Evolutionary conservation across 352 stramenopile genomes (phyloP).

Genomic region (Phytopythium oedochilum): DNA sequence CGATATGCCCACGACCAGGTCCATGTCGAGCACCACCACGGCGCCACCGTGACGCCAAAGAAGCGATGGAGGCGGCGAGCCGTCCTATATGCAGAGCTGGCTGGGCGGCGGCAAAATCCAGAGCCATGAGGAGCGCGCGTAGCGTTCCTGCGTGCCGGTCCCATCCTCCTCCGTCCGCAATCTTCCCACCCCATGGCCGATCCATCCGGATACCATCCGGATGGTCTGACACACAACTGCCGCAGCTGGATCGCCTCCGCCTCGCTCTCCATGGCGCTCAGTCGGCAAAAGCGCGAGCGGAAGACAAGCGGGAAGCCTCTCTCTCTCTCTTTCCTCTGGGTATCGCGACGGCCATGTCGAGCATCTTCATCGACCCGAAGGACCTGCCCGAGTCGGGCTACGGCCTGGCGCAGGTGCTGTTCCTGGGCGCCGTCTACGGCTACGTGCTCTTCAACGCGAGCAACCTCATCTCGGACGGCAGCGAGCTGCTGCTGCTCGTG

Average conservation of each 20-base stretch:
- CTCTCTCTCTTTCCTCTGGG: no score
- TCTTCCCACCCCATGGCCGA: not conserved
- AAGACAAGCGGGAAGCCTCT: conserved; percentile 7
- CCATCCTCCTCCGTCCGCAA: not conserved
- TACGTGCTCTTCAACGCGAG: conserved; percentile 96
- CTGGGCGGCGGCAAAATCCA: no score
- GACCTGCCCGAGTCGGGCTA: conserved; percentile 69
- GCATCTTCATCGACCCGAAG: conserved; percentile 87
- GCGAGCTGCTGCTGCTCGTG: conserved; percentile 96
- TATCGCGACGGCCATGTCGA: conserved; percentile 15
- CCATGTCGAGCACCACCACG: no score
- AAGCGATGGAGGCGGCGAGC: no score
- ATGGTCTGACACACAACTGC: not conserved
- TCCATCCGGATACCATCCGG: conserved; percentile 3
- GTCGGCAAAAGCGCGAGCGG: conserved; percentile 26
- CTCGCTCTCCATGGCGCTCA: conserved; percentile 5
- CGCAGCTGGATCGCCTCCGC: not conserved
- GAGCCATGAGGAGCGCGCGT: no score
- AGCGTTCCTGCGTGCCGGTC: no score
- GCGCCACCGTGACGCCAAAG: no score
- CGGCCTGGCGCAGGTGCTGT: conserved; percentile 89
- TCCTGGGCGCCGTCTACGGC: conserved; percentile 94
- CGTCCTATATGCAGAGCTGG: no score
- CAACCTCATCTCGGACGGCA: conserved; percentile 98
- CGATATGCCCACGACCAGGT: no score